Percentiles rank a stretch among this genome's conserved stretches.
Evolutionary conservation across 345 rosid genomes (phyloP).

Genomic region (Citrus reticulata): DNA sequence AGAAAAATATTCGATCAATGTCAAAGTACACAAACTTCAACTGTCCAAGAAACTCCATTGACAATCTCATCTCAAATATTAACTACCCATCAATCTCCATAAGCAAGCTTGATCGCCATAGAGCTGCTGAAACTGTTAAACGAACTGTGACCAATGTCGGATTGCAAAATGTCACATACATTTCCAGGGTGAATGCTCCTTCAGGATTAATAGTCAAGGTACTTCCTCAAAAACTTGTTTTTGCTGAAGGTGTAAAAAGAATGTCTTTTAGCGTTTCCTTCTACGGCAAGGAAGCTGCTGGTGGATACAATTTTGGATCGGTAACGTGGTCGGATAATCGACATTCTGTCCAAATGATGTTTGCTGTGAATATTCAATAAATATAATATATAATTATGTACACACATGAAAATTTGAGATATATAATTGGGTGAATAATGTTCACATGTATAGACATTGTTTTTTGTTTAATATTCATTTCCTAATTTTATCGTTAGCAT

Average conservation of each 20-base stretch:
- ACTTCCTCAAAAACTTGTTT: slow-evolving; percentile 40
- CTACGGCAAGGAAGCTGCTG: slow-evolving; percentile 39
- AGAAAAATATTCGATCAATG: slow-evolving; percentile 46
- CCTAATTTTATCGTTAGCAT: too few species aligned
- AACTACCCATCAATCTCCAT: slow-evolving; percentile 84
- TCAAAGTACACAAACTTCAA: slow-evolving; percentile 35
- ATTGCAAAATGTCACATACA: slow-evolving; percentile 43
- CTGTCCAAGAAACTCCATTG: slow-evolving; percentile 36
- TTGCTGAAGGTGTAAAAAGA: slow-evolving; percentile 23
- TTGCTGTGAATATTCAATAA: slow-evolving; percentile 48
- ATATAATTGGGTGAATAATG: too few species aligned
- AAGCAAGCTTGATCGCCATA: slow-evolving; percentile 31
- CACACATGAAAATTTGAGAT: background rate
- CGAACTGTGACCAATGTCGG: slow-evolving; percentile 68
- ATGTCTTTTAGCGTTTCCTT: slow-evolving; percentile 44
- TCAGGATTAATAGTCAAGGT: slow-evolving; percentile 56
- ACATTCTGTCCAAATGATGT: slow-evolving; percentile 49
- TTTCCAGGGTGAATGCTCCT: slow-evolving; percentile 39
- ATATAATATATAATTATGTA: too few species aligned
- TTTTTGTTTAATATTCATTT: too few species aligned
- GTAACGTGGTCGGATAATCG: slow-evolving; percentile 54
- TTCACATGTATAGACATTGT: too few species aligned
- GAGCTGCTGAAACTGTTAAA: slow-evolving; percentile 19
- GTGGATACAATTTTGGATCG: slow-evolving; percentile 60
- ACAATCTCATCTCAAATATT: slow-evolving; percentile 46